Base-by-base conservation (phyloP, 2,329 filamentous ascomycete genomes). In the Pseudogymnoascus sp. region DNA sequence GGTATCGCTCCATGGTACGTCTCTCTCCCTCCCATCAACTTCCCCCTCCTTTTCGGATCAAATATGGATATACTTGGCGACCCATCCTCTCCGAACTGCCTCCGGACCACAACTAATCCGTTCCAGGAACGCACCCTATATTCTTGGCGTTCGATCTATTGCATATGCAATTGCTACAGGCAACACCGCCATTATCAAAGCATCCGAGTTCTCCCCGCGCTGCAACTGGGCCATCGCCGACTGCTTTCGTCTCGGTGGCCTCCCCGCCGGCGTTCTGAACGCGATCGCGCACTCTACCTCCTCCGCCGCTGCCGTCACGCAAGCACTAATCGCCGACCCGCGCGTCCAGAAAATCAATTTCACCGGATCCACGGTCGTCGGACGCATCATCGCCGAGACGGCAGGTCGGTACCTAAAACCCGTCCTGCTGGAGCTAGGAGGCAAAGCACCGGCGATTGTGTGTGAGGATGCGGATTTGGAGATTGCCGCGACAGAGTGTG, bases 281-380 rank as follows among this genome's bases (percentile, higher is more conserved):
- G 77, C 91, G 56, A 77, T 96, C 38, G 88, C 87, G 17, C 77
- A 81, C 33, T 83, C 87, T 2, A 83, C 86, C 63, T 80, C 85
- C 64, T 83, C 89, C 68, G 91, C 90, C 0, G 80, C 87, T 0
- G 78, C 81, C 10, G 79, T 93, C 29, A 93, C 89, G 0, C 81
- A 80, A 31, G 78, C 84, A 1, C 74, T 95, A 31, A 89, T 96
- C 67, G 82, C 84, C 60, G 80, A 89, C 69, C 83, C 83, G 0
- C 78, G 79, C 0, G 77, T 96, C 64, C 88, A 86, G 73, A 95
- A 96, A 77, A 81, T 96, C 73, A 95, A 91, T 77, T 96, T 96
- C 75, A 96, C 91, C 0, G 91, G 91, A 35, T 89, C 84, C 70
- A 91, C 90, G 0, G 74, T 74, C 0, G 87, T 95, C 0, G 91